Evolutionary conservation across 345 rosid genomes (phyloP).

Genomic region (Ailanthus altissimus): DNA sequence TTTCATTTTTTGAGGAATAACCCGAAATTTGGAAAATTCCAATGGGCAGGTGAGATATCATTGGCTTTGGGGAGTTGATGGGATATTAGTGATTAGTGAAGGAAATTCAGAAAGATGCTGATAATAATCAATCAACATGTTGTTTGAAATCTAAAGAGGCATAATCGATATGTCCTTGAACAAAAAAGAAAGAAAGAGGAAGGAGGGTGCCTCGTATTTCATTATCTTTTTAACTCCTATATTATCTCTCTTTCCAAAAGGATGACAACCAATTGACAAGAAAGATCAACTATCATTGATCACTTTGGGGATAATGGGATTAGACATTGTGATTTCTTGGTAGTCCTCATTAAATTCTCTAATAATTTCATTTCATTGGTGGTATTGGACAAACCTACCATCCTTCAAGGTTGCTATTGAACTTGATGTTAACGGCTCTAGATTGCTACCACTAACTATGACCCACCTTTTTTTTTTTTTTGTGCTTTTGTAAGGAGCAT

Average conservation of each 20-base stretch:
- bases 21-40: conserved; percentile 3
- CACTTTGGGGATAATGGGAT: conserved; percentile 47
- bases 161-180: conserved; percentile 49
- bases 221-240: conserved; percentile 19
- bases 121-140: conserved; percentile 34
- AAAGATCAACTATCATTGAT: conserved; percentile 47
- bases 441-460: conserved; percentile 21
- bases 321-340: conserved; percentile 41
- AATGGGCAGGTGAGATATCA: background rate
- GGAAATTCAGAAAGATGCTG: conserved; percentile 18
- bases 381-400: conserved; percentile 23
- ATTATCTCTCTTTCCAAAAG: conserved; percentile 29
- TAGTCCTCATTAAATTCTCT: conserved; percentile 45
- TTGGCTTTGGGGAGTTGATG: conserved; percentile 17
- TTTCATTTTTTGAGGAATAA: background rate
- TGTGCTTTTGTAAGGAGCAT: conserved; percentile 27
- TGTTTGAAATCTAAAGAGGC: conserved; percentile 37
- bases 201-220: conserved; percentile 7
- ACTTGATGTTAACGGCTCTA: conserved; percentile 37
- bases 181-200: background rate
- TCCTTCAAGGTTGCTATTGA: conserved; percentile 12
- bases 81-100: conserved; percentile 25
- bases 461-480: conserved; percentile 11
- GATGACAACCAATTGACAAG: conserved; percentile 62
- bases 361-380: conserved; percentile 31